Evolutionary conservation across 805 yeast species (phyloP).

Genomic region (Blastobotrys terrestris): DNA sequence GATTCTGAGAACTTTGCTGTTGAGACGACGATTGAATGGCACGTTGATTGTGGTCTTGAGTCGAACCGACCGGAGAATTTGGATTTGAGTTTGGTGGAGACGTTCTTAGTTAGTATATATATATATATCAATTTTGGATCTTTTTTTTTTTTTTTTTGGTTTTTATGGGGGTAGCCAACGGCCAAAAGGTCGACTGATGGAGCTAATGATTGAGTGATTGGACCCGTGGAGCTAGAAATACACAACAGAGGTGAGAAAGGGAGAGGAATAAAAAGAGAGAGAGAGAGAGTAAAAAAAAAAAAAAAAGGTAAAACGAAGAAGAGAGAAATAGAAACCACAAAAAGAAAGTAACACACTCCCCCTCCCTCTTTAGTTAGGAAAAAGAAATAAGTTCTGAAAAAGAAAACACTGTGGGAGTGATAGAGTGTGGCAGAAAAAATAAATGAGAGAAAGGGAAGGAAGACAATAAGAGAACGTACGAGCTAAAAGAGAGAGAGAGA

Average conservation of each 20-base stretch:
- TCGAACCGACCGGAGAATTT: background rate
- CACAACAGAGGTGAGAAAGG: background rate
- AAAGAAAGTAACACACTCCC: background rate
- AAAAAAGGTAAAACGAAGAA: background rate
- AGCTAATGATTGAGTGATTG: too few relatives aligned
- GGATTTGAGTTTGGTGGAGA: background rate
- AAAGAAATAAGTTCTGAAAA: background rate
- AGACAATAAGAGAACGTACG: background rate
- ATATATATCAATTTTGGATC: too few relatives aligned
- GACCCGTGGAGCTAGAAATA: too few relatives aligned
- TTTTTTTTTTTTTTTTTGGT: too few relatives aligned
- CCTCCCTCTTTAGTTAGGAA: background rate
- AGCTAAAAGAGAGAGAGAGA: background rate
- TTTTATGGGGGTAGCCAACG: too few relatives aligned
- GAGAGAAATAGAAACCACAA: background rate
- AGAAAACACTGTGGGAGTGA: too few relatives aligned
- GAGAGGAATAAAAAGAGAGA: background rate
- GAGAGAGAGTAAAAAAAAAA: background rate
- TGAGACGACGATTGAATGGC: constrained; percentile 2
- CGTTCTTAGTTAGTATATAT: too few relatives aligned
- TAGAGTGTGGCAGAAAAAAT: background rate
- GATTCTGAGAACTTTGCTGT: constrained; percentile 3
- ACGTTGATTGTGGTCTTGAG: background rate
- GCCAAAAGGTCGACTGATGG: too few relatives aligned
- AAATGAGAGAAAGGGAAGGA: background rate